Base-by-base conservation (phyloP, 768 basidiomycete genomes). In the Boletus eberwhitei region DNA sequence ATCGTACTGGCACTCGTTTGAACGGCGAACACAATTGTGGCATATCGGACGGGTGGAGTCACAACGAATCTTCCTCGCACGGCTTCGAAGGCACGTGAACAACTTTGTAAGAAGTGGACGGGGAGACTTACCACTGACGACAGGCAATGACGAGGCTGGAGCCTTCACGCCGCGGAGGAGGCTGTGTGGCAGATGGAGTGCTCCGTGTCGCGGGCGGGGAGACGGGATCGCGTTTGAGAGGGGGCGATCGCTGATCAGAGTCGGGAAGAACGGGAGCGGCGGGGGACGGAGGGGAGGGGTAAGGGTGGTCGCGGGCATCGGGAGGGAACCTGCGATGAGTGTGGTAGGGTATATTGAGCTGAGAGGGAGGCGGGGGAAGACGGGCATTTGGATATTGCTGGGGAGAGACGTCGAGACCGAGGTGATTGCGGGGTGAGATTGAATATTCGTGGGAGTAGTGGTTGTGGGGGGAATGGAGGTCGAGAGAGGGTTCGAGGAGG, bases 11-110 rank as follows among this genome's bases (percentile, higher is more conserved):
- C 90, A 92, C 51, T 79, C 77, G 71, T 89, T 88, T 61, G 81
- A 82, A 65, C 90, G 78, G 66, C 88, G 85, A 72, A 80, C 77
- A 71, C 90, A 91, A 73, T 92, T 92, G 76, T 85, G 82, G 76
- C 90, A 92, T 52, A 79, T 77, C 59, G 90, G 90, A 67, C 89
- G 78, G 34, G 83, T 87, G 53, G 89, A 91, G 71, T 91, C 90
- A 76, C 90, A 92, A 55, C 86, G 84, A 64, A 91, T 90, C 79
- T 92, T 92, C 69, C 90, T 82, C 58, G 83, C 80, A 61, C 89
- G 90, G 72, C 90, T 91, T 75, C 68, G 64, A 59, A 66, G n/a
- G 45, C 58, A 73, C 65, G 69, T 72, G 64, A 71, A 59, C 45
- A 49, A 60, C 50, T 31, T 8, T 57, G 64, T 61, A 62, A 63